phyloP scores from a whole-genome alignment of 805 yeast genomes.

The Kazachstania bromeliacearum region DNA sequence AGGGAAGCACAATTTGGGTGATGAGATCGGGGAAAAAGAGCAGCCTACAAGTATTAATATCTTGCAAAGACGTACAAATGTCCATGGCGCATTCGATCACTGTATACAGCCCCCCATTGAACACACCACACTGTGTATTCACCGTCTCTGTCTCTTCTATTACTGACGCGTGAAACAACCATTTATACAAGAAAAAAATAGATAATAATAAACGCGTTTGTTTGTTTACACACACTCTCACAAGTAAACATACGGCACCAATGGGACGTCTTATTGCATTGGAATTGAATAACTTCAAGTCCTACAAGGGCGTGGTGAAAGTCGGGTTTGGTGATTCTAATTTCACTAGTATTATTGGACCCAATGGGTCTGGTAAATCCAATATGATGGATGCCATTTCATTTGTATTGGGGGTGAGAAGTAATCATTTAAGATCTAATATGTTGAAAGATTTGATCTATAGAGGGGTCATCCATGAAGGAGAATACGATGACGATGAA shows the following conservation, averaged over 20 bases:
- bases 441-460: constrained; percentile 70
- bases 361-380: constrained; percentile 97
- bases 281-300: constrained; percentile 81
- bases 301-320: constrained; percentile 66
- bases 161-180: too few species aligned
- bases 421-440: constrained; percentile 65
- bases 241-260: not conserved
- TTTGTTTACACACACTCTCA: not conserved
- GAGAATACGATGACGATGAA: constrained; percentile 14
- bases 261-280: constrained; percentile 82
- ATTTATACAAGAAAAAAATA: too few species aligned
- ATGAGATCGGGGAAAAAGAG: too few species aligned
- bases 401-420: constrained; percentile 80
- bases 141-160: too few species aligned
- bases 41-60: too few species aligned
- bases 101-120: too few species aligned
- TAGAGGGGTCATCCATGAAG: constrained; percentile 43
- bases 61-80: too few species aligned
- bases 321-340: constrained; percentile 76
- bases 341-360: constrained; percentile 90
- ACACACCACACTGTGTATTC: too few species aligned
- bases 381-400: constrained; percentile 97
- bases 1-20: too few species aligned
- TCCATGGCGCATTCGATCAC: too few species aligned
- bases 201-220: not conserved